Base-by-base conservation (phyloP, 2,329 filamentous ascomycete species). In the Trichoderma guizhouense region DNA sequence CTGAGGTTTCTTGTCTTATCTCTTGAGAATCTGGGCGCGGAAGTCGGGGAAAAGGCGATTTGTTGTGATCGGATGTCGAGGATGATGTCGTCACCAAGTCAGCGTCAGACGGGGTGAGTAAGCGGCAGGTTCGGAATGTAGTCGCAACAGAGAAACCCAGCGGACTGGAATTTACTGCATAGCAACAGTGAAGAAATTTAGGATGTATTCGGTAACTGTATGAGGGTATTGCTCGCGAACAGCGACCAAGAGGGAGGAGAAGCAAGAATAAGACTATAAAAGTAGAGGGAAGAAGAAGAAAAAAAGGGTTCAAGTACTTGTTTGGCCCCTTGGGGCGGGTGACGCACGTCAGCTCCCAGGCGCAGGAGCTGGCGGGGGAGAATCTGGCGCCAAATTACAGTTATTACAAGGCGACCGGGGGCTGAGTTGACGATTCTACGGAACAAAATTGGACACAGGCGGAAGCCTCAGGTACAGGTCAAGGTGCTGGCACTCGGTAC, bases 31-130 rank as follows among this genome's bases (percentile, higher is more conserved):
- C 6, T n/a, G n/a, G 11, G 34, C n/a, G 36, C 7, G 24, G 32
- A 62, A 39, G 12, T 24, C 28, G 18, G 32, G n/a, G n/a, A 12
- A 15, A 24, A 43, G 18, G 63, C 8, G 47, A 18, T 21, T 39
- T 21, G 34, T 61, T 51, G 63, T 55, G 58, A 55, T 71, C 39
- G 67, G 53, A 58, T 61, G 61, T 47, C 30, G 65, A 53, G 36
- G 70, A 68, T 68, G 71, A 69, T 64, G 71, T 72, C 71, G 71
- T 69, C 71, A 69, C 64, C 63, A 64, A 58, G 70, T 60, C 51
- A 60, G 34, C 69, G 47, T 55, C 15, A 39, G 36, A 66, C 30
- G 64, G 34, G 63, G 47, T 68, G 58, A 64, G 65, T 61, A 69
- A 69, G 64, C 71, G 71, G 65, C 65, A 68, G 71, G 64, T 63